A percentile compares a stretch with the other conserved stretches of the same genome.
These are phyloP conservation scores for Hyphopichia khmerensis DNA, from an alignment of 1,139 yeast species.

Conservation along the genomic window DNA sequence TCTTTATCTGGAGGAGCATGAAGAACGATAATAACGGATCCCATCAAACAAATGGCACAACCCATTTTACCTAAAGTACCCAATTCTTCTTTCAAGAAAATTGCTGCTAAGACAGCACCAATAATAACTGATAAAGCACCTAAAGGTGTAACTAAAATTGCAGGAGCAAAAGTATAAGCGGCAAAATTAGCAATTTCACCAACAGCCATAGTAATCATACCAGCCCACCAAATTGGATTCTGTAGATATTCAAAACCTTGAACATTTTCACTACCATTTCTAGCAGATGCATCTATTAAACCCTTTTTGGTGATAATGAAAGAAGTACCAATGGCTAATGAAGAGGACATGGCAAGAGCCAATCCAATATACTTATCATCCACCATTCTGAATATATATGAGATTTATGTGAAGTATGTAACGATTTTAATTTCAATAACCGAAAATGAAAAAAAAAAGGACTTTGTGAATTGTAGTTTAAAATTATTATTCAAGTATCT, in stretches of 20 bases:
- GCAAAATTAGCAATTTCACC: constrained; percentile 94
- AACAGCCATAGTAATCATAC: constrained; percentile 85
- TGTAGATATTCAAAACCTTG: constrained; percentile 74
- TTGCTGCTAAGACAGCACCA: constrained; percentile 86
- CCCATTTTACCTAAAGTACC: constrained; percentile 93
- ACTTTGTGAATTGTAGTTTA: no score
- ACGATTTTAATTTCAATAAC: no score
- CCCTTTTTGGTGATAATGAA: constrained; percentile 91
- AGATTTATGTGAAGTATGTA: no score
- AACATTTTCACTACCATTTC: constrained; percentile 60
- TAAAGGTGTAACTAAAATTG: constrained; percentile 85
- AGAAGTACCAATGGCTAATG: constrained; percentile 87
- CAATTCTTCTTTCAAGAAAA: constrained; percentile 80
- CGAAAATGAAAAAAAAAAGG: no score
- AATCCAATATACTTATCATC: constrained; percentile 90
- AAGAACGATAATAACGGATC: constrained; percentile 83
- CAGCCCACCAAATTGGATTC: constrained; percentile 96
- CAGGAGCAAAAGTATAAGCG: constrained; percentile 94
- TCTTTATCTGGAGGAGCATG: constrained; percentile 96
- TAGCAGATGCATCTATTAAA: constrained; percentile 65
- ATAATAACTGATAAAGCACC: constrained; percentile 90
- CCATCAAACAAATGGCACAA: constrained; percentile 86
- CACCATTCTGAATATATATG: constrained; percentile 24
- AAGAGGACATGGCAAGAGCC: constrained; percentile 83
- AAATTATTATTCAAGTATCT: no score